Evolutionary conservation across 179 eudicot genomes (phyloP).

Genomic region (Actinidia polygama): DNA sequence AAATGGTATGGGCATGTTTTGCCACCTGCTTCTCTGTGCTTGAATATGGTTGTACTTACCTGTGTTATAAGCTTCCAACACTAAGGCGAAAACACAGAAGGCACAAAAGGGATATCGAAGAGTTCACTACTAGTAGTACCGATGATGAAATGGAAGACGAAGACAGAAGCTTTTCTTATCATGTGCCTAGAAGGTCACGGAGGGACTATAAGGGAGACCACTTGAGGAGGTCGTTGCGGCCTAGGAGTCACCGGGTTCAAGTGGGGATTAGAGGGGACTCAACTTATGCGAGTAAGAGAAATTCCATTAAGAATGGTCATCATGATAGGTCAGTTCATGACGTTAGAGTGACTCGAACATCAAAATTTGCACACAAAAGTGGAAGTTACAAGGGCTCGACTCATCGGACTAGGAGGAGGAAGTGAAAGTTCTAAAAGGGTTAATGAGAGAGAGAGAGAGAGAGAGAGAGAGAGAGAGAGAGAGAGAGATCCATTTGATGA

Average conservation of each 20-base stretch:
- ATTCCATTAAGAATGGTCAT: constrained; percentile 23
- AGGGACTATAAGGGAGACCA: constrained; percentile 37
- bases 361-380: constrained; percentile 43
- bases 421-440: not conserved
- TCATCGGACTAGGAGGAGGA: constrained; percentile 12
- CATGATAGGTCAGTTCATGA: constrained; percentile 20
- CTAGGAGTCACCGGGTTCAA: constrained; percentile 37
- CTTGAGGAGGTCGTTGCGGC: constrained; percentile 41
- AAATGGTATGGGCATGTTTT: constrained; percentile 39
- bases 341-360: constrained; percentile 38
- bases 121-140: constrained; percentile 5
- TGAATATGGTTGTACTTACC: constrained; percentile 36
- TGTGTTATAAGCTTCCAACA: constrained; percentile 35
- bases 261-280: constrained; percentile 34
- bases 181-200: constrained; percentile 16
- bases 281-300: constrained; percentile 13
- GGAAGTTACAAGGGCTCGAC: constrained; percentile 13
- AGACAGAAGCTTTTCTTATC: constrained; percentile 9
- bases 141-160: constrained; percentile 24
- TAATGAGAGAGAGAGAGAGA: no score
- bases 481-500: no score
- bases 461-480: no score
- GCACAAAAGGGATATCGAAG: constrained; percentile 35
- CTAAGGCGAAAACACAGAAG: constrained; percentile 24
- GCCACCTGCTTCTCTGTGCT: constrained; percentile 32